phyloP scores from a whole-genome alignment of 75 land plant genomes.

The Pinus taeda region DNA sequence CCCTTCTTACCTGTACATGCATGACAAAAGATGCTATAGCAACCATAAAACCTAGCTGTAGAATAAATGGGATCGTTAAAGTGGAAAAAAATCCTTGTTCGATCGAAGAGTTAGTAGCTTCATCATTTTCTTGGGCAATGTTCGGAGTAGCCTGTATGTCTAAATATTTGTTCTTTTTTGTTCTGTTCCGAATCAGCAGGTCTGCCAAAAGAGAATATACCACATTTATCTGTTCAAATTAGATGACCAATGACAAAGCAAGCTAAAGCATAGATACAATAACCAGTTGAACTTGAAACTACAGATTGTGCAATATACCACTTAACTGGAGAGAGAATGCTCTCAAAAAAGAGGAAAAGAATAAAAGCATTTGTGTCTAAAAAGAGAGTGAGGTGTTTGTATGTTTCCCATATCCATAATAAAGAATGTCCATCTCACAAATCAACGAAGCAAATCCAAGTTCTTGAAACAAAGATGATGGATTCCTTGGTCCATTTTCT shows the following conservation, averaged over 20 bases:
- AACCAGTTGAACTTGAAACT: background rate
- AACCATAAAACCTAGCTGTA: conserved; percentile 77
- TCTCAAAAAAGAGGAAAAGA: background rate
- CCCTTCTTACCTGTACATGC: conserved; percentile 86
- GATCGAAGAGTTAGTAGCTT: conserved; percentile 2
- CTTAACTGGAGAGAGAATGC: background rate
- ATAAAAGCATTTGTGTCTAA: too few species aligned
- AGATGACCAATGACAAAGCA: background rate
- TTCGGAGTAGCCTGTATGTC: background rate
- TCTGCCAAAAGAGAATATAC: conserved; percentile 11
- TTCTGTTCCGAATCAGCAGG: background rate
- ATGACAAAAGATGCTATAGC: conserved; percentile 72
- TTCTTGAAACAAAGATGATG: background rate
- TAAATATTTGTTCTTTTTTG: background rate
- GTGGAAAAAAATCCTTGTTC: conserved; percentile 39
- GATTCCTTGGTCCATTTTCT: background rate
- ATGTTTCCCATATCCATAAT: background rate
- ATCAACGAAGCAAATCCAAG: background rate
- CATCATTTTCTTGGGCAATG: background rate
- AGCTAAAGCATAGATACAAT: background rate
- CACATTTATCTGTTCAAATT: background rate
- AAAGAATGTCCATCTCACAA: background rate
- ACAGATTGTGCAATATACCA: background rate
- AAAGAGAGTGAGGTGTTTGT: background rate
- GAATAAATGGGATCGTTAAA: conserved; percentile 54